Evolutionary conservation across 2,329 filamentous ascomycete species (phyloP).

Genomic region (Botrytis paeoniae): DNA sequence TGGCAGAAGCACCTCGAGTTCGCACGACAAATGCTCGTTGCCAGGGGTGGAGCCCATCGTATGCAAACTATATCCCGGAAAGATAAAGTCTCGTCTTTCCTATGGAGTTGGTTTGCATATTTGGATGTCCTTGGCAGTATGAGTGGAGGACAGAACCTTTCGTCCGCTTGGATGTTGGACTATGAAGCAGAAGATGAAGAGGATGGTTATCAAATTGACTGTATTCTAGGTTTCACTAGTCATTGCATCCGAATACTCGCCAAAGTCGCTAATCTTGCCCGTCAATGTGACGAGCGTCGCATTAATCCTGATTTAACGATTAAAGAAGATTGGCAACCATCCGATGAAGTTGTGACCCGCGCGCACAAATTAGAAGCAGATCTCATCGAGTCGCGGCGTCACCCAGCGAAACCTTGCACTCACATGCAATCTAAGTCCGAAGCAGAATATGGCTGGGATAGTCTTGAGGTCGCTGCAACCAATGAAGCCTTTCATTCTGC

Average conservation of each 20-base stretch:
- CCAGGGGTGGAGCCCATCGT: constrained; percentile 57
- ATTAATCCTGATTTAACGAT: constrained; percentile 53
- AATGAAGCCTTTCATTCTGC: constrained; percentile 81
- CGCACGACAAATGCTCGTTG: constrained; percentile 71
- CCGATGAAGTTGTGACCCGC: constrained; percentile 49
- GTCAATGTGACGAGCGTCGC: constrained; percentile 63
- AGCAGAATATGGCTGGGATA: constrained; percentile 54
- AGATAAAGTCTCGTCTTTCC: constrained; percentile 66
- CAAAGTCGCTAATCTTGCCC: constrained; percentile 67
- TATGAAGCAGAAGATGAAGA: constrained; percentile 50
- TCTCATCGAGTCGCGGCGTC: constrained; percentile 53
- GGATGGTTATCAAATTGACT: constrained; percentile 70
- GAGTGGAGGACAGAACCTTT: constrained; percentile 49
- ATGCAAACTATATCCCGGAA: constrained; percentile 46
- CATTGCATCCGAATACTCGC: constrained; percentile 68
- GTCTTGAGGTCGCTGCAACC: constrained; percentile 63
- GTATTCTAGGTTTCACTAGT: constrained; percentile 75
- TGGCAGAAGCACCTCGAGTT: constrained; percentile 79
- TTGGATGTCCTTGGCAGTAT: constrained; percentile 76
- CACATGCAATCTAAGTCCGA: constrained; percentile 50
- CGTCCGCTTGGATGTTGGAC: constrained; percentile 39
- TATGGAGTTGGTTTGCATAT: constrained; percentile 81
- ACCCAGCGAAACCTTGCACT: constrained; percentile 40
- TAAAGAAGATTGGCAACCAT: constrained; percentile 56
- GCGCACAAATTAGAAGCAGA: constrained; percentile 60